A percentile compares a stretch with the other conserved stretches of the same genome.
phyloP scores from a whole-genome alignment of 2,329 filamentous ascomycete genomes.

The Alternaria burnsii region DNA sequence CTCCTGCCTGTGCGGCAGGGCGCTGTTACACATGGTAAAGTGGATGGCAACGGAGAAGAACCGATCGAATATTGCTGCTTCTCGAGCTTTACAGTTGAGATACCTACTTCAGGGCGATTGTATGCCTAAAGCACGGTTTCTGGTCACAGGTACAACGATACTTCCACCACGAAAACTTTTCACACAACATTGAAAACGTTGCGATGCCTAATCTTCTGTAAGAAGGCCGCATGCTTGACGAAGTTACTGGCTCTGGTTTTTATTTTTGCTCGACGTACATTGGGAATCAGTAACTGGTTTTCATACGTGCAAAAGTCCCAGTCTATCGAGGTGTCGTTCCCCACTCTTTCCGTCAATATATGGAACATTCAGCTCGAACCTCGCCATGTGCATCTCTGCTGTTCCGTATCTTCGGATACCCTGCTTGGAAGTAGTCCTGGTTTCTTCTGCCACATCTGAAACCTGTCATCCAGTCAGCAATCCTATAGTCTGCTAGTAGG shows the following conservation, averaged over 20 bases:
- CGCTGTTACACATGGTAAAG: too few species aligned
- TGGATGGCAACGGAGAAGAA: too few species aligned
- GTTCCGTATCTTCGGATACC: not conserved
- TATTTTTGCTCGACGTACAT: not conserved
- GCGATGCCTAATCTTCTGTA: too few species aligned
- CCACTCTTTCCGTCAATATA: not conserved
- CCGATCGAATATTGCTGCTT: too few species aligned
- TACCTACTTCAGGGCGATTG: not conserved
- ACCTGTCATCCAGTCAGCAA: not conserved
- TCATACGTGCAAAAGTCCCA: not conserved
- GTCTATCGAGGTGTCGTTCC: not conserved
- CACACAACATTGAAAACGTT: too few species aligned
- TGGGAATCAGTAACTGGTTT: not conserved
- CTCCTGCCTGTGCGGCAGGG: not conserved
- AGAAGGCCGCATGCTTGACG: too few species aligned
- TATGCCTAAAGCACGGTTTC: too few species aligned
- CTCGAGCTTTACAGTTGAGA: too few species aligned
- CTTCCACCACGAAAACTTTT: too few species aligned
- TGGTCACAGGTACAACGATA: too few species aligned
- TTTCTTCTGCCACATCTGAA: not conserved
- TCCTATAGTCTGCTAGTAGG: not conserved
- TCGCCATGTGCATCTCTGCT: not conserved
- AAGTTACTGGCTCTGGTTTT: too few species aligned
- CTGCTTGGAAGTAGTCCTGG: not conserved
- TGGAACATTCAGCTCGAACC: not conserved